Evolutionary conservation across 208 protist species (phyloP).

Genomic region (Trypanosomatidae sp.): DNA sequence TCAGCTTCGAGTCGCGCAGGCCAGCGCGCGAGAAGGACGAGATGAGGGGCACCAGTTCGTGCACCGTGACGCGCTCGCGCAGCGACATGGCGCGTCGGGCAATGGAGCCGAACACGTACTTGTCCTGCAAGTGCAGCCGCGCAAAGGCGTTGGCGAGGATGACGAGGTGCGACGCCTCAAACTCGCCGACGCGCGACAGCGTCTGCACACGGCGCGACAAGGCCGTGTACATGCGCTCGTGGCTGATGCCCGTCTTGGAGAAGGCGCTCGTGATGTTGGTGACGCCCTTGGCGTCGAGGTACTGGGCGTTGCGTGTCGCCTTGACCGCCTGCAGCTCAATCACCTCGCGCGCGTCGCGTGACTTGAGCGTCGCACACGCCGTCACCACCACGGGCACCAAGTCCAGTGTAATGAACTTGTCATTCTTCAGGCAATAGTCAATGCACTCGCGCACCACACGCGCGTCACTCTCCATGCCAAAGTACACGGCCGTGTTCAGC

Average conservation of each 20-base stretch:
- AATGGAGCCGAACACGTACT: conserved; percentile 70
- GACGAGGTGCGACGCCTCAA: conserved; percentile 79
- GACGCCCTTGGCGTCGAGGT: conserved; percentile 78
- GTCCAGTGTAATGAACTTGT: conserved; percentile 80
- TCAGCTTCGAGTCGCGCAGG: conserved; percentile 77
- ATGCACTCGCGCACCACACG: conserved; percentile 85
- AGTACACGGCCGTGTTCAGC: conserved; percentile 88
- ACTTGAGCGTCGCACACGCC: conserved; percentile 83
- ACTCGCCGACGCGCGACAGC: conserved; percentile 79
- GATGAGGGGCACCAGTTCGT: conserved; percentile 83
- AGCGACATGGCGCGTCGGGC: conserved; percentile 76
- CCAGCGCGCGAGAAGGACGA: conserved; percentile 73
- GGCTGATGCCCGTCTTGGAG: conserved; percentile 77
- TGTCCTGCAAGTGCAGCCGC: conserved; percentile 63
- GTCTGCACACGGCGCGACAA: conserved; percentile 79
- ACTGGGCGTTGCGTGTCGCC: conserved; percentile 68
- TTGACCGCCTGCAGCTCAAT: conserved; percentile 87
- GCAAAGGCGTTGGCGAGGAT: conserved; percentile 78
- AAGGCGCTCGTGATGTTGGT: conserved; percentile 84
- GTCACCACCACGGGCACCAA: conserved; percentile 80
- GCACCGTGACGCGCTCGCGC: conserved; percentile 80
- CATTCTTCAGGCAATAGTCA: conserved; percentile 84
- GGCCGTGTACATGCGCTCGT: conserved; percentile 68
- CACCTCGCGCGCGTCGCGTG: conserved; percentile 82
- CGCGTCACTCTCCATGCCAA: conserved; percentile 88